Base-by-base conservation (phyloP, 2,329 filamentous ascomycete species). In the Berkeleyomyces basicola region DNA sequence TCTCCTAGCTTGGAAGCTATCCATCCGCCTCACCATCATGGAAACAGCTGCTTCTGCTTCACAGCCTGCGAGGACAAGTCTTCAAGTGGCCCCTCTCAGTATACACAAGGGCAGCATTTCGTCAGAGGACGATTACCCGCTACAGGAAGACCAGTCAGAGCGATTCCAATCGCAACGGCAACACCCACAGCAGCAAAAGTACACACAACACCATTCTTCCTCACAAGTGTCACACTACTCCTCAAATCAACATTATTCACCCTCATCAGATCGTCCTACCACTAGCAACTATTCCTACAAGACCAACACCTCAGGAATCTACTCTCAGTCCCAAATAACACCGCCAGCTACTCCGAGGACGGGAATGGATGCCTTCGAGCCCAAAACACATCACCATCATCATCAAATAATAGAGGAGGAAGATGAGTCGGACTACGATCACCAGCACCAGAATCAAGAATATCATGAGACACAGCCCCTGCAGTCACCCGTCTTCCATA, bases 401-500 rank as follows among this genome's bases (percentile, higher is more conserved):
- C 14, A 57, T 3, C 49, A 64, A 55, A 42, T 59, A 36, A 44
- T 61, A 33, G 37, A 44, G 6, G 43, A 64, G 16, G 59, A 59
- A 36, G 53, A 64, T 36, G 69, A 74, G 65, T 70, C 74, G 67
- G 68, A 71, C 59, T 74, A 75, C 66, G 36, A 59, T 23, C 42
- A 65, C 11, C 14, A 59, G 7, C 14, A 58, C 31, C 40, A 58
- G 23, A 16, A 40, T n/a, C 78, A 82, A 66, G 68, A 71, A 57
- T 74, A 75, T 66, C 40, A 59, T 23, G 57, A 63, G 10, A 16
- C 33, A 14, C n/a, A 64, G 9, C 6, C 39, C 31, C 14, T 39
- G 40, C 74, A 78, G 5, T 78, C 82, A 66, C 82, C 86, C 1
- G 79, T 90, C 64, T 96, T 96, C 71, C 88, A 95, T 79, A 95